These are phyloP conservation scores for Dictyostelium intermedium DNA, from an alignment of 78 protist genomes.

Conservation along the genomic window DNA sequence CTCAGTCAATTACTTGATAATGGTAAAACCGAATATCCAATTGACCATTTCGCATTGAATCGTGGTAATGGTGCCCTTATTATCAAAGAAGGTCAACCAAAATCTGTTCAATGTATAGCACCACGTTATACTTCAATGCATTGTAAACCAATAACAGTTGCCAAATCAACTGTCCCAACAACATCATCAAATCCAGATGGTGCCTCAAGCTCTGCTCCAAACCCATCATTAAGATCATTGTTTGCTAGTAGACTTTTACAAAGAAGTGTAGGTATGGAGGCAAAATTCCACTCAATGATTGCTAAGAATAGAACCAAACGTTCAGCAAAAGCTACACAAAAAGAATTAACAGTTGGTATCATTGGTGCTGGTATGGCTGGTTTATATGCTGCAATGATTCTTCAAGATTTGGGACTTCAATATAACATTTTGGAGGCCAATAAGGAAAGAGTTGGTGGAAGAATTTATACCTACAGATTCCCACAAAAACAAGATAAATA, in stretches of 20 bases:
- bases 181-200: not conserved
- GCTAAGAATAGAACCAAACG: not conserved
- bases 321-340: not conserved
- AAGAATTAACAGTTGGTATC: not conserved
- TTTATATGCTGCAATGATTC: constrained; percentile 32
- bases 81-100: not conserved
- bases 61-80: not conserved
- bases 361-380: constrained; percentile 63
- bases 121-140: not conserved
- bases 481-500: not conserved
- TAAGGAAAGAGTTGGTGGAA: constrained; percentile 27
- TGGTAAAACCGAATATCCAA: not conserved
- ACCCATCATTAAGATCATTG: not conserved
- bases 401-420: constrained; percentile 17
- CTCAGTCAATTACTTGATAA: not conserved
- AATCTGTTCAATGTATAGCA: not conserved
- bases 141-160: not conserved
- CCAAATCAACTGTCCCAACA: not conserved
- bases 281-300: not conserved
- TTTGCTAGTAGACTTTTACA: not conserved
- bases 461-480: constrained; percentile 16
- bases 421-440: constrained; percentile 34
- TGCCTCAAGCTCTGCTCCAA: not conserved
- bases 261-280: not conserved
- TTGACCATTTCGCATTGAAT: not conserved